Evolutionary conservation across 805 yeast genomes (phyloP).

Genomic region (Cyberlindnera euphorbiiphila): DNA sequence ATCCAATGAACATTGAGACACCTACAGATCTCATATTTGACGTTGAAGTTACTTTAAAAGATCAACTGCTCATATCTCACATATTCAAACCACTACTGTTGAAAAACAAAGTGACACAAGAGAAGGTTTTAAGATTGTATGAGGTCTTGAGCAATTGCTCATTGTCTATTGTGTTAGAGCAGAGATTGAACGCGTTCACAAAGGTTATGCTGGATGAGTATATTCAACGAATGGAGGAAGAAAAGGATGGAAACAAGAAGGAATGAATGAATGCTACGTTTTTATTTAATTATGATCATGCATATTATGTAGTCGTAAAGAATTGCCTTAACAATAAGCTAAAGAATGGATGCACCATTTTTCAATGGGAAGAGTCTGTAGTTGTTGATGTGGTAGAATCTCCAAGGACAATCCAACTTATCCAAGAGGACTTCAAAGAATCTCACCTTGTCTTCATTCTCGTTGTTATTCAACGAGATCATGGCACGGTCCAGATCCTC

Average conservation of each 20-base stretch:
- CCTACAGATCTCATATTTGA: slow-evolving; percentile 20
- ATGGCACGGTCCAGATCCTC: slow-evolving; percentile 31
- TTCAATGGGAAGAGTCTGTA: slow-evolving; percentile 25
- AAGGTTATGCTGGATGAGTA: slow-evolving; percentile 7
- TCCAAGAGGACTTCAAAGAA: slow-evolving; percentile 60
- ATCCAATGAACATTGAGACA: slow-evolving; percentile 12
- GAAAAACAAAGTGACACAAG: slow-evolving; percentile 12
- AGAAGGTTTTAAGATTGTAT: slow-evolving; percentile 11
- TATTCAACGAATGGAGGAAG: background rate
- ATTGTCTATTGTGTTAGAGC: slow-evolving; percentile 15
- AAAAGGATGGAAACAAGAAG: too few relatives aligned
- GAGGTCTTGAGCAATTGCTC: slow-evolving; percentile 10
- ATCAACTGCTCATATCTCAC: slow-evolving; percentile 9
- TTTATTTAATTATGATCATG: too few relatives aligned
- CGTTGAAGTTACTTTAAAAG: slow-evolving; percentile 5
- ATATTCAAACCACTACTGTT: slow-evolving; percentile 22
- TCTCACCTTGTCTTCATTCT: slow-evolving; percentile 34
- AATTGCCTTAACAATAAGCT: too few relatives aligned
- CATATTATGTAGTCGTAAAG: too few relatives aligned
- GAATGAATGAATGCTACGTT: too few relatives aligned
- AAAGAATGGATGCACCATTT: slow-evolving; percentile 2
- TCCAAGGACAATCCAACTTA: slow-evolving; percentile 61
- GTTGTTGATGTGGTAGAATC: slow-evolving; percentile 43
- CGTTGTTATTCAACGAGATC: slow-evolving; percentile 32
- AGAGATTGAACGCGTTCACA: slow-evolving; percentile 19